phyloP scores from a whole-genome alignment of 2,329 filamentous ascomycete genomes.

The Ophiosphaerella herpotricha region DNA sequence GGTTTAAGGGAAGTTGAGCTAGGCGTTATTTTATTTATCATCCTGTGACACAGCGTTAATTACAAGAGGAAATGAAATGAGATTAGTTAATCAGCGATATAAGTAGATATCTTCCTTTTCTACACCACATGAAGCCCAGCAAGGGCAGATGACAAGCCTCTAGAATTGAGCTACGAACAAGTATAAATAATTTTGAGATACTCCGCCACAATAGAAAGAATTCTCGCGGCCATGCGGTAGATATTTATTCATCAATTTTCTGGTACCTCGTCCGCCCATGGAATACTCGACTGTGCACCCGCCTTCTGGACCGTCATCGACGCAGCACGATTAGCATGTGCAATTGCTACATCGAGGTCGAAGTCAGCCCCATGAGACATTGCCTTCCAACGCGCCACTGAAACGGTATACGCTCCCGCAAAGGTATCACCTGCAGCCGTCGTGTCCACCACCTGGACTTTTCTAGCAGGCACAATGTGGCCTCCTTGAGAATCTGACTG shows the following conservation, averaged over 20 bases:
- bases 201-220: background rate
- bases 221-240: background rate
- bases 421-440: conserved; percentile 96
- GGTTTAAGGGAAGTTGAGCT: too few relatives aligned
- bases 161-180: too few relatives aligned
- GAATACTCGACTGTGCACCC: conserved; percentile 70
- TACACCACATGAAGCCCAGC: too few relatives aligned
- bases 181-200: too few relatives aligned
- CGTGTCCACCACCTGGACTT: conserved; percentile 84
- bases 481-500: conserved; percentile 51
- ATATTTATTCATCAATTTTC: conserved; percentile 10
- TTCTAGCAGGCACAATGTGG: conserved; percentile 63
- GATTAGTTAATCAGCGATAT: background rate
- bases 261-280: conserved; percentile 63
- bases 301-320: conserved; percentile 67
- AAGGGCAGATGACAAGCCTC: too few relatives aligned
- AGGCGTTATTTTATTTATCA: too few relatives aligned
- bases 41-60: background rate
- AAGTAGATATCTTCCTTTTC: background rate
- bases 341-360: conserved; percentile 62
- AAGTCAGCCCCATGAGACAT: conserved; percentile 49
- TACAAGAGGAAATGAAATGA: background rate
- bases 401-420: conserved; percentile 82
- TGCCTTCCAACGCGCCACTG: conserved; percentile 60
- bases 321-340: conserved; percentile 65